A percentile compares a stretch with the other conserved stretches of the same genome.
phyloP scores from a whole-genome alignment of 2,329 filamentous ascomycete species.

The Dryadomyces sulphureus region DNA sequence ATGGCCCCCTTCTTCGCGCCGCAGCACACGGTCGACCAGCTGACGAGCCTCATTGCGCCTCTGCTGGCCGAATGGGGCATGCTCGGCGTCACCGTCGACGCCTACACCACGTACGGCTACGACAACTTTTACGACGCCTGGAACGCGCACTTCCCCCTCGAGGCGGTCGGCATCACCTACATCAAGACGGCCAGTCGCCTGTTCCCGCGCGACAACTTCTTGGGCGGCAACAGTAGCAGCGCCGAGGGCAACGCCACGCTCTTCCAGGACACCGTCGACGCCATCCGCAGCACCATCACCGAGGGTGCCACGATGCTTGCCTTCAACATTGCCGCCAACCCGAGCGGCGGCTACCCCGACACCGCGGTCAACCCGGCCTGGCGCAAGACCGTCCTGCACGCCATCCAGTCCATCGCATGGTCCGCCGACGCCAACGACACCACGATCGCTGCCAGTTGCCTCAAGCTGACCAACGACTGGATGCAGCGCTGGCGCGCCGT shows the following conservation, averaged over 20 bases:
- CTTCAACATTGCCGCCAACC: slow-evolving; percentile 22
- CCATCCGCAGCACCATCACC: slow-evolving; percentile 23
- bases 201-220: slow-evolving; percentile 16
- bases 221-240: not conserved
- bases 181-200: slow-evolving; percentile 15
- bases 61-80: slow-evolving; percentile 13
- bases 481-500: slow-evolving; percentile 16
- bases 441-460: slow-evolving; percentile 11
- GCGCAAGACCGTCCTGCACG: slow-evolving; percentile 25
- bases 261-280: slow-evolving; percentile 12
- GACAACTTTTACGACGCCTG: slow-evolving; percentile 31
- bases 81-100: slow-evolving; percentile 12
- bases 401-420: slow-evolving; percentile 18
- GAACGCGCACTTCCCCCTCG: slow-evolving; percentile 16
- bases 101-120: slow-evolving; percentile 12
- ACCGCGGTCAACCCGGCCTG: slow-evolving; percentile 34
- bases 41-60: slow-evolving; percentile 12
- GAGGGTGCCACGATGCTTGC: slow-evolving; percentile 24
- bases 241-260: slow-evolving; percentile 18
- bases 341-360: slow-evolving; percentile 15
- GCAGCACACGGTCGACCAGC: slow-evolving; percentile 9
- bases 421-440: slow-evolving; percentile 4
- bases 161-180: slow-evolving; percentile 22
- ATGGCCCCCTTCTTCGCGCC: slow-evolving; percentile 16
- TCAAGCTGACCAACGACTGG: slow-evolving; percentile 18